Evolutionary conservation across 2,329 filamentous ascomycete species (phyloP).

Genomic region (Fusarium buharicum): DNA sequence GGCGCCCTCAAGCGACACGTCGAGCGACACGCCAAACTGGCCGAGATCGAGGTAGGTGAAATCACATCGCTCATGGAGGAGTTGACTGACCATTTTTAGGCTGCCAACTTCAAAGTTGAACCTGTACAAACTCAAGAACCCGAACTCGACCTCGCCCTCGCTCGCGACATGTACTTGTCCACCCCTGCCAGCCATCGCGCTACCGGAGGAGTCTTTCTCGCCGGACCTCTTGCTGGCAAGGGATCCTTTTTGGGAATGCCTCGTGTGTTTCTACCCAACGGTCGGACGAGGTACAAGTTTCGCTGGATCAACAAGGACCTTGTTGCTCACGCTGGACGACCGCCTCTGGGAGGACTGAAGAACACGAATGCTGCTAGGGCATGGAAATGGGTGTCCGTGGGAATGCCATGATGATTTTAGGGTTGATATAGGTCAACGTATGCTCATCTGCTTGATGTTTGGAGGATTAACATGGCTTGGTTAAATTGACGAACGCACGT

Average conservation of each 20-base stretch:
- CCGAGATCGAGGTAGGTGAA: not conserved
- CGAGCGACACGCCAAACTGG: constrained; percentile 15
- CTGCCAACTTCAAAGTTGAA: not conserved
- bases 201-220: constrained; percentile 6
- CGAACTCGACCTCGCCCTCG: constrained; percentile 7
- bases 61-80: accelerated
- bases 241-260: constrained; percentile 15
- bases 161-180: constrained; percentile 18
- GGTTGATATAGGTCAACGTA: not conserved
- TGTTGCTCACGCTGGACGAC: not conserved
- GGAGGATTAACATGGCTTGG: no score
- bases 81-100: not conserved
- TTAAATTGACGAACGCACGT: no score
- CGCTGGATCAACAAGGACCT: constrained; percentile 21
- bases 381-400: not conserved
- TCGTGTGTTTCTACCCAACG: not conserved
- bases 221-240: constrained; percentile 15
- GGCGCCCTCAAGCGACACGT: constrained; percentile 12
- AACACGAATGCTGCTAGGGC: not conserved
- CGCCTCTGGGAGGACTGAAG: constrained; percentile 2
- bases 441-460: not conserved
- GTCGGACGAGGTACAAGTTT: constrained; percentile 11
- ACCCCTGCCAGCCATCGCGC: constrained; percentile 16
- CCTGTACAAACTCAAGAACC: not conserved
- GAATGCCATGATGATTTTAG: not conserved